These are phyloP conservation scores for Schizonepeta tenuifolia DNA, from an alignment of 257 asterid genomes.

Conservation along the genomic window DNA sequence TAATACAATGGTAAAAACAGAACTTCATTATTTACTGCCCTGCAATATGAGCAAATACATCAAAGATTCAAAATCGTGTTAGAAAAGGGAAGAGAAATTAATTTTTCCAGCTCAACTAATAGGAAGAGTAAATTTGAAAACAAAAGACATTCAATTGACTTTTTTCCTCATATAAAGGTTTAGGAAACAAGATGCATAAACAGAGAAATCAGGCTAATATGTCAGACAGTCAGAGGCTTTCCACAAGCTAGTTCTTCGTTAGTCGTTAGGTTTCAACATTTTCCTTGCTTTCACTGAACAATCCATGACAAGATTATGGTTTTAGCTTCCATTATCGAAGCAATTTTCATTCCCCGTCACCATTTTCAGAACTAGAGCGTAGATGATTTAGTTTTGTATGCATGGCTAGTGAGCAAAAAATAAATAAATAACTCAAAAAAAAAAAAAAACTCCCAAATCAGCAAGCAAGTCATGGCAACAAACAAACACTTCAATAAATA, in stretches of 20 bases:
- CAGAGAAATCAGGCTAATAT: not conserved
- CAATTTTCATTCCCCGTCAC: not conserved
- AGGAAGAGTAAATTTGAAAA: not conserved
- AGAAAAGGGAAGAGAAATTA: not conserved
- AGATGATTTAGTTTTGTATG: not conserved
- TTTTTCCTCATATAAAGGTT: not conserved
- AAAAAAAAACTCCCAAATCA: slow-evolving; percentile 3
- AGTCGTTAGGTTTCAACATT: not conserved
- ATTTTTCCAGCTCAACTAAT: not conserved
- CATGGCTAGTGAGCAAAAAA: not conserved
- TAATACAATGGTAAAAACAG: not conserved
- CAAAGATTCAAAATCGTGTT: not conserved
- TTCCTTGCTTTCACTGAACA: not conserved
- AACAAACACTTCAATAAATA: not conserved
- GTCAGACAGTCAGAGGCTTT: not conserved
- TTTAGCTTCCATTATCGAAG: not conserved
- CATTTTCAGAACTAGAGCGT: not conserved
- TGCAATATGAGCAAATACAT: not conserved
- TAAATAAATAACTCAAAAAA: slow-evolving; percentile 1
- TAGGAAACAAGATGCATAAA: not conserved
- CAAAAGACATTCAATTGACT: not conserved
- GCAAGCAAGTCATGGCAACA: not conserved
- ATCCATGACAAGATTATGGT: not conserved
- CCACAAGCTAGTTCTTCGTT: not conserved
- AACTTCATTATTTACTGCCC: not conserved